Evolutionary conservation across 192 early-diverging fungal species (phyloP), one percentile per base, ranked within the genome.

Genomic region (Rhizoclosmatium sp.): DNA sequence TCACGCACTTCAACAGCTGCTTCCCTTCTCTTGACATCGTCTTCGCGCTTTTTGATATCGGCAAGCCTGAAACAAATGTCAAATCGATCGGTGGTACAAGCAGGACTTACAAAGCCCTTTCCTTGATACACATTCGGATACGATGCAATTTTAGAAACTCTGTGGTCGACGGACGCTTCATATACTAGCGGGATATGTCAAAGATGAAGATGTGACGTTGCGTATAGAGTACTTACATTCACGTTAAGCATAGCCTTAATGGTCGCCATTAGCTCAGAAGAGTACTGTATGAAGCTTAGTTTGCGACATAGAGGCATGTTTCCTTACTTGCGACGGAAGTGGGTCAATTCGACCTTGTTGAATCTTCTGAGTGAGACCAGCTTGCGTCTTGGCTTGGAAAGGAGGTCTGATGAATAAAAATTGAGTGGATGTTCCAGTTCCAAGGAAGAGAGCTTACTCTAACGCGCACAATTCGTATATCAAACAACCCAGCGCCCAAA

Each of bases 401-500:
- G 93, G 93, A 4, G 93, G 93, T 68, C 91, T 93, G 75, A 14
- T 3, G 2, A 31, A 5, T 21, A 31, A 31, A 31, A 31, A 31
- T 31, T 31, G 31, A 31, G n/a, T 72, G 40, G 54, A 12, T 19
- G 47, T 47, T 10, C 5, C 5, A 14, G 21, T 14, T 5, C 23
- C 42, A 65, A 65, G 21, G 10, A 48, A 69, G 16, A 39, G 7
- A n/a, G 47, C 19, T 14, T 88, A 93, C 92, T 92, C 89, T 64
- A 94, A 71, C 7, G 92, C 84, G 75, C 92, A 94, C 23, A 94
- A 81, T 79, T 94, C 92, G 81, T 89, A 94, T 4, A 93, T 87
- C 2, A 94, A 73, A 78, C 93, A 94, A 23, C 92, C 92, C 21
- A 94, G 73, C 3, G 93, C 90, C 93, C 93, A 94, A 39, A 94